These are phyloP conservation scores for Oryza glaberrima DNA, from an alignment of 176 grass and related monocot genomes.

Conservation along the genomic window DNA sequence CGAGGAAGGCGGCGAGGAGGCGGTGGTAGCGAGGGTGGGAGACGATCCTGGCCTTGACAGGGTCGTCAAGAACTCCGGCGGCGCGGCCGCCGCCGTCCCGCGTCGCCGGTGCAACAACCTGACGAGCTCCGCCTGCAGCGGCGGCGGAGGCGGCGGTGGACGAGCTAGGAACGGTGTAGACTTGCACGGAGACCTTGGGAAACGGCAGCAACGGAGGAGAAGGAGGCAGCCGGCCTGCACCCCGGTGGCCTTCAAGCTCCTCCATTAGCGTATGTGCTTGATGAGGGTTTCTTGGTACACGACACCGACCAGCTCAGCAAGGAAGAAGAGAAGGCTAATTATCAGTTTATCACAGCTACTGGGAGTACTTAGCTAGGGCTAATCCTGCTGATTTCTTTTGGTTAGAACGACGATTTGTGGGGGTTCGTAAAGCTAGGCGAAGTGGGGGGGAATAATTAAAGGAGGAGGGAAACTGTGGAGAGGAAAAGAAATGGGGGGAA, in stretches of 20 bases:
- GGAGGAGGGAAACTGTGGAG: background rate
- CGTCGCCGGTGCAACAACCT: background rate
- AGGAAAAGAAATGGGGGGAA: background rate
- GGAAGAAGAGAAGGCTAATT: background rate
- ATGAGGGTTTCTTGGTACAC: constrained; percentile 9
- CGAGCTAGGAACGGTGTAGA: constrained; percentile 33
- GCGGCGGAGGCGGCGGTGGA: background rate
- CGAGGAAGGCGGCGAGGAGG: constrained; percentile 64
- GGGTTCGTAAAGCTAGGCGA: background rate
- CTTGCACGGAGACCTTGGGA: constrained; percentile 16
- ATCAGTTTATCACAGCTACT: background rate
- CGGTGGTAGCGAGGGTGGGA: constrained; percentile 60
- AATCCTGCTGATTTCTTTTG: constrained; percentile 15
- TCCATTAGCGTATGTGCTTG: constrained; percentile 30
- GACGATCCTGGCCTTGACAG: constrained; percentile 62
- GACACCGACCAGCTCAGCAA: background rate
- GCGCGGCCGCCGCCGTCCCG: constrained; percentile 17
- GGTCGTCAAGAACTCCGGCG: constrained; percentile 35
- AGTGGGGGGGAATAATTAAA: constrained; percentile 8
- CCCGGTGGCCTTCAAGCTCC: constrained; percentile 30
- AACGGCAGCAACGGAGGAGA: background rate
- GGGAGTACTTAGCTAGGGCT: constrained; percentile 11
- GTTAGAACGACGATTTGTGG: background rate
- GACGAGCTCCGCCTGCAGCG: background rate
- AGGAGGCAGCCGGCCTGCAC: background rate